Base-by-base conservation (phyloP, 768 basidiomycete species). In the Rhodosporidiobolus sp. region DNA sequence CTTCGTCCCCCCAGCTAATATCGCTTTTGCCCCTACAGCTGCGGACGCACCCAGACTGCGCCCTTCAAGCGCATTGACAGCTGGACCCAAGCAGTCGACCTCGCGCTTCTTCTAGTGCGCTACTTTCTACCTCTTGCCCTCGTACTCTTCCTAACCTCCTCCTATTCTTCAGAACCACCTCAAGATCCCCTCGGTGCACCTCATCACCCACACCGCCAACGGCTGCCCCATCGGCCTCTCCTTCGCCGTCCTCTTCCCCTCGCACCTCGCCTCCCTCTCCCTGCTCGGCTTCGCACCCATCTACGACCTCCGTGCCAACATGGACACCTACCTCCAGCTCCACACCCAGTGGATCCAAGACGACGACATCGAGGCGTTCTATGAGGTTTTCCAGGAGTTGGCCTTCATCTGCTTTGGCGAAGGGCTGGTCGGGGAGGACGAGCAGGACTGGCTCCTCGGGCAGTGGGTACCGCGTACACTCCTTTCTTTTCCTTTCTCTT, bases 211-310 rank as follows among this genome's bases (percentile, higher is more conserved):
- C 56, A 10, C 22, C 35, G 24, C 35, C 35, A 6, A 26, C 56
- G 24, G 20, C 35, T 20, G 34, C 24, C 20, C 20, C 56, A 16
- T 43, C 56, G 35, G 8, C 24, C 56, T 58, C 24, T 20, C 35
- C 35, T 58, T 58, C 56, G 24, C 56, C 56, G 6, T 58, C 24
- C 56, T 58, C 56, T 58, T 58, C 38, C 56, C 56, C 20, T 8
- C 20, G 28, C 56, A 58, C 56, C 11, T 20, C 14, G 34, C 35
- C 56, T 38, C 35, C 19, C 56, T 58, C 56, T 16, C 4, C 35
- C 3, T 58, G 22, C 22, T 58, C 56, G 35, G 35, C 35, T 38
- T 58, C 35, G 22, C 56, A 12, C 35, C 35, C 4, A 38, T 43
- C 35, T 35, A 38, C 30, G 26, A 43, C 35, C 7, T 24, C 9